phyloP scores from a whole-genome alignment of 306 rosid genomes.

The Castanea sativa region DNA sequence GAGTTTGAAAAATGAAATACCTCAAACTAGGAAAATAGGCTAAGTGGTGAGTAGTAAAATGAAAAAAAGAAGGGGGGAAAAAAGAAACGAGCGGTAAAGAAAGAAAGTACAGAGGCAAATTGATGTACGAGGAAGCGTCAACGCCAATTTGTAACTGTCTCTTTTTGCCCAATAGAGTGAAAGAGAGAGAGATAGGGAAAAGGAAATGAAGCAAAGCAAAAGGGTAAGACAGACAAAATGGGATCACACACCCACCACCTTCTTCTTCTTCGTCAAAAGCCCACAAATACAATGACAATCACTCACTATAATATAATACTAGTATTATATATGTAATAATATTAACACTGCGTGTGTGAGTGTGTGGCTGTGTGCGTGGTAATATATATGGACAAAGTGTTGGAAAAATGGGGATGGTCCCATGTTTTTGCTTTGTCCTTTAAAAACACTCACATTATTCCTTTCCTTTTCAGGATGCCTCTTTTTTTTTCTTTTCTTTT shows the following conservation, averaged over 20 bases:
- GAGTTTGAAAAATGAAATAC: too few relatives aligned
- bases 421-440: slow-evolving; percentile 26
- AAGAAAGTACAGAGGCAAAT: slow-evolving; percentile 28
- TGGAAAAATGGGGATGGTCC: slow-evolving; percentile 32
- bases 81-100: slow-evolving; percentile 3
- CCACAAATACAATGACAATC: neutral
- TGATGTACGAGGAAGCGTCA: slow-evolving; percentile 69
- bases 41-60: neutral
- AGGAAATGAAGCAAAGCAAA: slow-evolving; percentile 50
- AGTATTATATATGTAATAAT: neutral
- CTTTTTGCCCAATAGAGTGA: slow-evolving; percentile 38
- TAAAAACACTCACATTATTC: slow-evolving; percentile 26
- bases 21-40: neutral
- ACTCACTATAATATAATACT: slow-evolving; percentile 2
- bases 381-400: slow-evolving; percentile 19
- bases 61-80: neutral
- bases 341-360: neutral
- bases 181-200: slow-evolving; percentile 21
- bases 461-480: slow-evolving; percentile 38
- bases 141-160: slow-evolving; percentile 50
- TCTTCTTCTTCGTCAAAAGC: neutral
- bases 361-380: neutral
- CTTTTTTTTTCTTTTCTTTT: slow-evolving; percentile 16
- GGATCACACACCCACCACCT: slow-evolving; percentile 14
- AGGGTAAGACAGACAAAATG: slow-evolving; percentile 33